These are phyloP conservation scores for Starmerella sp. DNA, from an alignment of 805 yeast genomes.

Conservation along the genomic window DNA sequence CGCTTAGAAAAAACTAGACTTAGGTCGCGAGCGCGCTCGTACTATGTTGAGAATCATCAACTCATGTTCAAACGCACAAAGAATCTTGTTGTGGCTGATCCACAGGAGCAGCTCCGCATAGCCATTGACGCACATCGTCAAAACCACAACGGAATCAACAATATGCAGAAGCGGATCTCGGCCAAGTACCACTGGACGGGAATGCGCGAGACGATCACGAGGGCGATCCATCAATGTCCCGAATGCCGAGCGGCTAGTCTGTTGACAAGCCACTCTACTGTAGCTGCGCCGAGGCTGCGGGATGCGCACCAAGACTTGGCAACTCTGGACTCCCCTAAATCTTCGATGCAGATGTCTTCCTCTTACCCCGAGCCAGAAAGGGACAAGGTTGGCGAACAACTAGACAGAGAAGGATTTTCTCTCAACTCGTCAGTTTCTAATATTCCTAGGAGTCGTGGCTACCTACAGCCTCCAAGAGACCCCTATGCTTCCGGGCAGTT, in stretches of 20 bases:
- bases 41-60: constrained; percentile 58
- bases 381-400: not conserved
- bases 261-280: not conserved
- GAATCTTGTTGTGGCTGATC: constrained; percentile 54
- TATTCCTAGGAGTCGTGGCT: not conserved
- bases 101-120: constrained; percentile 60
- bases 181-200: constrained; percentile 86
- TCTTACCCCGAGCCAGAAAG: not conserved
- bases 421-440: not conserved
- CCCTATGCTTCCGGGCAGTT: not conserved
- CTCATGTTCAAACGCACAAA: constrained; percentile 67
- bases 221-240: constrained; percentile 62
- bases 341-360: no score
- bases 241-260: constrained; percentile 38
- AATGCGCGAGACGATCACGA: constrained; percentile 75
- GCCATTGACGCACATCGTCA: constrained; percentile 55
- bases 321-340: no score
- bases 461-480: not conserved
- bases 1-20: constrained; percentile 81
- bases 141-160: constrained; percentile 79
- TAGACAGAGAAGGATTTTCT: not conserved
- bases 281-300: not conserved
- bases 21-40: constrained; percentile 66
- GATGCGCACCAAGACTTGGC: not conserved
- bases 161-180: constrained; percentile 64